Conservation (phyloP, 495 filamentous ascomycete genomes). For the Polyplosphaeria fusca region DNA sequence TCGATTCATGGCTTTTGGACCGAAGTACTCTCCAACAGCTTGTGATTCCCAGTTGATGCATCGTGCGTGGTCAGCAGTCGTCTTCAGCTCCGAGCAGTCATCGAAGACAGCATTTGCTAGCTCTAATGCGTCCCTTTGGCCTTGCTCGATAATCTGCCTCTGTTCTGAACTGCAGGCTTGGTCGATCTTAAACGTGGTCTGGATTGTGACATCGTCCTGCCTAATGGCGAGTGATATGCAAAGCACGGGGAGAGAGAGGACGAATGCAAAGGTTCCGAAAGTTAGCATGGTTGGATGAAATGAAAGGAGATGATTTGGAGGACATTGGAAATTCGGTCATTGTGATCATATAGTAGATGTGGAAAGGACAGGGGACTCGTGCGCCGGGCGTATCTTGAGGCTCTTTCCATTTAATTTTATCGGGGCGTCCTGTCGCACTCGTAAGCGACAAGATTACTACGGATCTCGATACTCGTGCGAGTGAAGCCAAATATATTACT, state of each 20-base stretch:
- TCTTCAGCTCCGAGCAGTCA: not conserved
- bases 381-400: no score
- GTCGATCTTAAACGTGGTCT: not conserved
- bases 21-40: not conserved
- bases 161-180: not conserved
- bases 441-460: no score
- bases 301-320: no score
- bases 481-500: no score
- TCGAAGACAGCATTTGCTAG: not conserved
- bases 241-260: not conserved
- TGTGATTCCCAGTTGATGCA: not conserved
- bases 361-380: no score
- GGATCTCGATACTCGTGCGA: no score
- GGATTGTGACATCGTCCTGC: not conserved
- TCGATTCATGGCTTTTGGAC: not conserved
- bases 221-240: not conserved
- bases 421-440: no score
- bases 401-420: no score
- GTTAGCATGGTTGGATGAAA: no score
- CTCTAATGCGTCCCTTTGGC: not conserved
- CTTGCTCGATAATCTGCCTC: not conserved
- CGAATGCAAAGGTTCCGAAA: not conserved
- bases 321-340: no score
- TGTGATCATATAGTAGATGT: no score
- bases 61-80: not conserved